A percentile compares a stretch with the other conserved stretches of the same genome.
phyloP scores from a whole-genome alignment of 2,329 filamentous ascomycete species.

The Piedraia hortae region DNA sequence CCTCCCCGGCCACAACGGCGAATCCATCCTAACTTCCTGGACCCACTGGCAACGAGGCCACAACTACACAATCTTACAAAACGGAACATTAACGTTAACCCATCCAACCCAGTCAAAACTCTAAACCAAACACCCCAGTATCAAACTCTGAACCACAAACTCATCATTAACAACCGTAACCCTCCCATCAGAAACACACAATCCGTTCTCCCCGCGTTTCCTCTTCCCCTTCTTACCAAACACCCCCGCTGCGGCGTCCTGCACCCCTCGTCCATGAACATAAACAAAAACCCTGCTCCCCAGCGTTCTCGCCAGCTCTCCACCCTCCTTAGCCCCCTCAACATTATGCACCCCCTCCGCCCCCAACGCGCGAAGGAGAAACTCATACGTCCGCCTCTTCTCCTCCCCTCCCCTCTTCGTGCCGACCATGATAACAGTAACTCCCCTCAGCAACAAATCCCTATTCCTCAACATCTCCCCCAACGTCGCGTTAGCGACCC shows the following conservation, averaged over 20 bases:
- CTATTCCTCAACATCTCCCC: constrained; percentile 25
- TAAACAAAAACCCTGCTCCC: constrained; percentile 51
- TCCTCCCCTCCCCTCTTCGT: constrained; percentile 28
- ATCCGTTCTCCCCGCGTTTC: constrained; percentile 11
- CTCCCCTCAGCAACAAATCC: constrained; percentile 16
- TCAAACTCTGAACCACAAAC: constrained; percentile 74
- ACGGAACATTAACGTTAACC: not conserved
- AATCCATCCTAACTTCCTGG: constrained; percentile 42
- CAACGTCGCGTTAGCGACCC: constrained; percentile 30
- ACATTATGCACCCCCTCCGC: constrained; percentile 39
- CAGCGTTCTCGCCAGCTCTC: constrained; percentile 21
- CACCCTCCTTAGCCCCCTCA: constrained; percentile 36
- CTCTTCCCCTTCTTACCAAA: constrained; percentile 22
- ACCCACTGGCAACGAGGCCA: constrained; percentile 45
- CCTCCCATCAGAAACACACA: constrained; percentile 17
- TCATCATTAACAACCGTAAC: constrained; percentile 55
- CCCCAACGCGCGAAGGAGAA: constrained; percentile 53
- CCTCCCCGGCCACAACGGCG: constrained; percentile 41
- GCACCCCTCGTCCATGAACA: constrained; percentile 35
- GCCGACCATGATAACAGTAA: constrained; percentile 44
- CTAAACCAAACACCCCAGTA: constrained; percentile 52
- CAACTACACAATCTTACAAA: constrained; percentile 26
- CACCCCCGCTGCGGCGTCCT: constrained; percentile 25
- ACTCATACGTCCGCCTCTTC: constrained; percentile 44
- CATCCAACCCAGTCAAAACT: constrained; percentile 2